These are phyloP conservation scores for Selenicereus undatus DNA, from an alignment of 148 eudicot species.

Conservation along the genomic window DNA sequence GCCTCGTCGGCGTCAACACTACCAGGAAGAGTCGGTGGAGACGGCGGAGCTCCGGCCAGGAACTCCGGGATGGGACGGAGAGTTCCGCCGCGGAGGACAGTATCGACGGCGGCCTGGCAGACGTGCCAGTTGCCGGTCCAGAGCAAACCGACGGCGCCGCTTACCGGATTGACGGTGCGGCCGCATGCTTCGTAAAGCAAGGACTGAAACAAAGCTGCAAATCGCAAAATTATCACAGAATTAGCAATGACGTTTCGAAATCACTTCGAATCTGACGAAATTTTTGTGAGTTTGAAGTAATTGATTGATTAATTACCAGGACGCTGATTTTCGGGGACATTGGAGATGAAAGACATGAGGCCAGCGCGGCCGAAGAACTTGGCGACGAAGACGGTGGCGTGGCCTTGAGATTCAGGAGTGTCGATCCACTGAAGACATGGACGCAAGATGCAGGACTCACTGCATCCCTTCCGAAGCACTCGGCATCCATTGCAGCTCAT, in stretches of 20 bases:
- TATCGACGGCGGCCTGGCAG: constrained; percentile 70
- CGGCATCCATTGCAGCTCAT: constrained; percentile 87
- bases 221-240: background rate
- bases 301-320: constrained; percentile 34
- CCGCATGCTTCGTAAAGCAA: constrained; percentile 72
- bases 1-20: constrained; percentile 31
- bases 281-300: background rate
- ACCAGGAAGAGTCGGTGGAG: constrained; percentile 15
- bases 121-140: constrained; percentile 78
- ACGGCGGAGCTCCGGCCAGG: constrained; percentile 30
- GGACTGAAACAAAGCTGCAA: constrained; percentile 70
- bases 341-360: constrained; percentile 68
- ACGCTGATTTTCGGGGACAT: constrained; percentile 52
- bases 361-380: constrained; percentile 79
- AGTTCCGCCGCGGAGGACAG: constrained; percentile 65
- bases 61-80: constrained; percentile 53
- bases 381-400: constrained; percentile 77
- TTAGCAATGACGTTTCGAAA: background rate
- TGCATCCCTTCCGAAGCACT: constrained; percentile 69
- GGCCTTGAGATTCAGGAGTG: constrained; percentile 53
- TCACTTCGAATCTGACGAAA: background rate
- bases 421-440: constrained; percentile 58
- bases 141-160: constrained; percentile 65
- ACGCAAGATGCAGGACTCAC: constrained; percentile 53
- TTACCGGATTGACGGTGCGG: constrained; percentile 77